These are phyloP conservation scores for Candida corydali DNA, from an alignment of 805 yeast species.

Conservation along the genomic window DNA sequence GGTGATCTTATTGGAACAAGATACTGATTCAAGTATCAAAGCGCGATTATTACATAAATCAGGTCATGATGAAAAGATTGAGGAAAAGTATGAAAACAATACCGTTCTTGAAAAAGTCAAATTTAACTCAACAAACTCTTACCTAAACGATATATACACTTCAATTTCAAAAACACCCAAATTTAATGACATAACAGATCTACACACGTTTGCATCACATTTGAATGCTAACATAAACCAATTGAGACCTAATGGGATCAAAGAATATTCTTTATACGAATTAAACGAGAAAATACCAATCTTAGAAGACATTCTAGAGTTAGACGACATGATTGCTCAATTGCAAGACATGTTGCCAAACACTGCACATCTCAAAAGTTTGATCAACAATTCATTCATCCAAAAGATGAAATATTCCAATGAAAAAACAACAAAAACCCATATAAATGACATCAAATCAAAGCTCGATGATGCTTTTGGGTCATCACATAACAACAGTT, in stretches of 20 bases:
- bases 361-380: not conserved
- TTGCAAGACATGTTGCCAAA: constrained; percentile 13
- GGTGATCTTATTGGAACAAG: constrained; percentile 3
- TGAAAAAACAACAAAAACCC: not conserved
- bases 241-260: not conserved
- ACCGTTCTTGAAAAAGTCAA: no score
- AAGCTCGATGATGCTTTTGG: not conserved
- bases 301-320: constrained; percentile 22
- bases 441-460: constrained; percentile 5
- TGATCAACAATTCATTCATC: constrained; percentile 7
- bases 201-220: not conserved
- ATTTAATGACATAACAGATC: no score
- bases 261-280: constrained; percentile 16
- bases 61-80: no score
- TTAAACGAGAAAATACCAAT: constrained; percentile 21
- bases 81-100: no score
- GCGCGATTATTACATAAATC: no score
- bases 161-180: no score
- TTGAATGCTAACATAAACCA: not conserved
- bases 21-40: no score
- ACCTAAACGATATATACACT: no score
- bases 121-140: no score
- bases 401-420: not conserved
- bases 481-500: not conserved
- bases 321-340: constrained; percentile 38